Base-by-base conservation (phyloP, 2,329 filamentous ascomycete species). In the Aureobasidium pullulans region DNA sequence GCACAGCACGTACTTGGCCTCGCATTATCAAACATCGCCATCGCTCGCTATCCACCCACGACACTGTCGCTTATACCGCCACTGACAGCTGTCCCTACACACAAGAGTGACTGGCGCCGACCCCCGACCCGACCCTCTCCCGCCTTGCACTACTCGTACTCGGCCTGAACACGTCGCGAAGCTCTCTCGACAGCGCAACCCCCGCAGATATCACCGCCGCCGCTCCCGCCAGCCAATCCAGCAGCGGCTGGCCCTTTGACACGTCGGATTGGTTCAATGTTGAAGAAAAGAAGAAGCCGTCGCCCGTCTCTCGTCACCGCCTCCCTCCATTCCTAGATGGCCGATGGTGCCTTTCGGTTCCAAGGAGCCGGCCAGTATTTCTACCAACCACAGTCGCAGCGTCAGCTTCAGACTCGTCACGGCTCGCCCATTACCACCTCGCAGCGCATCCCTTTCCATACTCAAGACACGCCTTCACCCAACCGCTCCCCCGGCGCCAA, bases 261-360 rank as follows among this genome's bases (percentile, higher is more conserved):
- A 16, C 43, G 42, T 11, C 32, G 54, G 53, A 52, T 64, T 67
- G 65, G 67, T 71, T 68, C 66, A 72, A 79, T 79, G 77, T 77
- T 74, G 70, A 74, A 71, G 73, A 75, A 71, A 77, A 73, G 74
- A 77, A 75, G 72, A 71, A 68, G 71, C 68, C 74, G 75, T 69
- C 69, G 72, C 69, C 73, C 71, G 73, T 69, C 72, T 71, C 73
- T 69, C 66, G 63, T 74, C 73, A 66, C 66, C 66, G 67, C 57
- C 59, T 65, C 67, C 67, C 57, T 50, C 39, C 68, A 70, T 68
- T 73, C 72, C 80, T 85, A 83, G 79, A 85, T 86, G 83, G 84
- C 85, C 77, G 83, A 87, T 84, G 83, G 81, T 81, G 76, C 75
- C 67, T 82, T 82, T 76, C 79, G 79, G 75, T 84, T 84, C 77